These are phyloP conservation scores for Aureobasidium sp. DNA, from an alignment of 2,329 filamentous ascomycete species.

Conservation along the genomic window DNA sequence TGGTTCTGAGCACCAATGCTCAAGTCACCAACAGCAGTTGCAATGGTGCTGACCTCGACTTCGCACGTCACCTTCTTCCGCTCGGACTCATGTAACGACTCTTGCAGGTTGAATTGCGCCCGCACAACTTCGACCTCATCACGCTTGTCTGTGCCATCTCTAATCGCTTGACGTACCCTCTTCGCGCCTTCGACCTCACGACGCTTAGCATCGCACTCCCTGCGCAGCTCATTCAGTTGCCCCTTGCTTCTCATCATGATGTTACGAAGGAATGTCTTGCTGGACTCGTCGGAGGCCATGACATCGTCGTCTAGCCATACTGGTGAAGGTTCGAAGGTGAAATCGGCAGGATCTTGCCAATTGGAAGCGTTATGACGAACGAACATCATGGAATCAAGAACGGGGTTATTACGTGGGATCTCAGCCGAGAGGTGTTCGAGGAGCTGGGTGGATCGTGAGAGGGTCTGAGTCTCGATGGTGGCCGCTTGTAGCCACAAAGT, in stretches of 20 bases:
- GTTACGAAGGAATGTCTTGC: slow-evolving; percentile 87
- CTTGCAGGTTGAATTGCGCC: slow-evolving; percentile 76
- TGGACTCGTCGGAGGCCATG: slow-evolving; percentile 79
- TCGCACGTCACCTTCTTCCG: slow-evolving; percentile 79
- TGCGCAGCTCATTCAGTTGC: slow-evolving; percentile 69
- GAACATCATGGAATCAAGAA: slow-evolving; percentile 96
- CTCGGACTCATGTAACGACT: slow-evolving; percentile 76
- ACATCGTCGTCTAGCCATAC: slow-evolving; percentile 91
- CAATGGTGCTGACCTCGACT: slow-evolving; percentile 88
- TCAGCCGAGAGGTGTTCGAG: slow-evolving; percentile 69
- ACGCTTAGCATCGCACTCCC: slow-evolving; percentile 78
- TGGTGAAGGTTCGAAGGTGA: slow-evolving; percentile 85
- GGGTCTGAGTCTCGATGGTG: slow-evolving; percentile 69
- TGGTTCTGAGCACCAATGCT: slow-evolving; percentile 90
- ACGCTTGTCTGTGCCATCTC: slow-evolving; percentile 77
- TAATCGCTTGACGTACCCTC: slow-evolving; percentile 64
- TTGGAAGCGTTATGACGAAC: slow-evolving; percentile 78
- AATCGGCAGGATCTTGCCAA: slow-evolving; percentile 79
- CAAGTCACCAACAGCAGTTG: slow-evolving; percentile 82
- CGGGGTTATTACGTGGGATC: slow-evolving; percentile 79
- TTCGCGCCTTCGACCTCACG: slow-evolving; percentile 77
- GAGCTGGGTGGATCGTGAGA: slow-evolving; percentile 65
- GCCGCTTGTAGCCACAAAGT: slow-evolving; percentile 75
- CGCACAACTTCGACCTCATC: slow-evolving; percentile 82
- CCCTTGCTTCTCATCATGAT: slow-evolving; percentile 84